These are phyloP conservation scores for Plasmopara halstedii DNA, from an alignment of 352 stramenopile genomes.

Conservation along the genomic window DNA sequence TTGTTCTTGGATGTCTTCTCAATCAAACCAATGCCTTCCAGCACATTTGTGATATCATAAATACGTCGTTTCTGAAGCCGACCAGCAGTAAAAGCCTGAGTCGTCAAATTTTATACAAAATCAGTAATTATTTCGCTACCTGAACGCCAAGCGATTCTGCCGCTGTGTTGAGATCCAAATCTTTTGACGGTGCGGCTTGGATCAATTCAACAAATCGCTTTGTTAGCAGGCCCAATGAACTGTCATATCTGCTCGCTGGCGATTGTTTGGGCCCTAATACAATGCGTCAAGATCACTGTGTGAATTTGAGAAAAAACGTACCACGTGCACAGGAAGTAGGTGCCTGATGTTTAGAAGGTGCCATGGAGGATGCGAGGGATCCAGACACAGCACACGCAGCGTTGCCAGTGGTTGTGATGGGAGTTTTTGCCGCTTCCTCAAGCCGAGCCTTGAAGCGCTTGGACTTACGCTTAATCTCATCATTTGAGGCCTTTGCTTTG, in stretches of 20 bases:
- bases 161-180: constrained; percentile 94
- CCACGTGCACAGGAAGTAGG: constrained; percentile 37
- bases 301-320: constrained; percentile 8
- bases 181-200: constrained; percentile 75
- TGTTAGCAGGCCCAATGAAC: constrained; percentile 92
- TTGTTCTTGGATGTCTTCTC: constrained; percentile 98
- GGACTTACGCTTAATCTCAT: constrained; percentile 62
- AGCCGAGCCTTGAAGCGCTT: constrained; percentile 50
- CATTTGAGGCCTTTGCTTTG: constrained; percentile 49
- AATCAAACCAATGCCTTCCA: constrained; percentile 97
- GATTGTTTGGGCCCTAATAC: constrained; percentile 41
- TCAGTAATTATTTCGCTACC: constrained; percentile 22
- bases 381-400: constrained; percentile 1
- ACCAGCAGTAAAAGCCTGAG: constrained; percentile 1
- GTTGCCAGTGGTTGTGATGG: constrained; percentile 3
- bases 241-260: constrained; percentile 90
- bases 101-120: constrained; percentile 1
- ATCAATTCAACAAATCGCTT: constrained; percentile 97
- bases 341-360: constrained; percentile 36
- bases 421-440: constrained; percentile 19
- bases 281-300: neutral
- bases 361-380: constrained; percentile 12
- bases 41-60: constrained; percentile 99
- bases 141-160: constrained; percentile 74
- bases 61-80: constrained; percentile 89